phyloP scores from a whole-genome alignment of 148 eudicot species.

The Dianthus caryophyllus region DNA sequence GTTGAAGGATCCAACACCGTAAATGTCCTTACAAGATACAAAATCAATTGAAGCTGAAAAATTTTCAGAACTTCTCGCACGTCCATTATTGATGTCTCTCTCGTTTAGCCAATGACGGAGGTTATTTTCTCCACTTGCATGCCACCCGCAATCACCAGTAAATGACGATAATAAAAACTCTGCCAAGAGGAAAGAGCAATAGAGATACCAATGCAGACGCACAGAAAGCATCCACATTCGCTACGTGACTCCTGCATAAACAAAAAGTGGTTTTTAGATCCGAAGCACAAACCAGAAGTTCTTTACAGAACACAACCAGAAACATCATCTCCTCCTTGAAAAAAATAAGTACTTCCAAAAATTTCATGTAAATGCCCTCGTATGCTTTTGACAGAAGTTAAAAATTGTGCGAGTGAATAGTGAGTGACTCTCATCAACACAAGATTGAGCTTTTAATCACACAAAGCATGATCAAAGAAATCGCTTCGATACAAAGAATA shows the following conservation, averaged over 20 bases:
- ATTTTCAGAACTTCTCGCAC: slow-evolving; percentile 15
- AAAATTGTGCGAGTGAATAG: too few relatives aligned
- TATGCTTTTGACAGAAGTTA: too few relatives aligned
- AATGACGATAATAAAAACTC: slow-evolving; percentile 25
- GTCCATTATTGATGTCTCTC: slow-evolving; percentile 3
- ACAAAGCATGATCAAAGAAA: too few relatives aligned
- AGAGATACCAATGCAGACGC: slow-evolving; percentile 33
- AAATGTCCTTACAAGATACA: slow-evolving; percentile 63
- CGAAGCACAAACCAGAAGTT: background rate
- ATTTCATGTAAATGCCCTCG: too few relatives aligned
- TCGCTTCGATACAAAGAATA: too few relatives aligned
- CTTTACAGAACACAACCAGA: background rate
- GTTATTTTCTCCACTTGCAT: slow-evolving; percentile 17
- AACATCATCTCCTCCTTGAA: background rate
- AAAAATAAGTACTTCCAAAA: too few relatives aligned
- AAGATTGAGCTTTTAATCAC: too few relatives aligned
- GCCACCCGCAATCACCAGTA: slow-evolving; percentile 25
- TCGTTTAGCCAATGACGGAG: slow-evolving; percentile 17
- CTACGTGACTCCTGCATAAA: slow-evolving; percentile 18
- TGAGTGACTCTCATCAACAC: too few relatives aligned
- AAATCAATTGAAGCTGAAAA: slow-evolving; percentile 22
- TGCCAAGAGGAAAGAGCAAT: slow-evolving; percentile 40
- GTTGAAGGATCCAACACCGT: slow-evolving; percentile 78
- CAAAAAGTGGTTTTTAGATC: background rate
- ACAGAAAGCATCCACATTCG: slow-evolving; percentile 47